Conservation (phyloP, 495 filamentous ascomycete genomes). For the Aspergillus campestris region DNA sequence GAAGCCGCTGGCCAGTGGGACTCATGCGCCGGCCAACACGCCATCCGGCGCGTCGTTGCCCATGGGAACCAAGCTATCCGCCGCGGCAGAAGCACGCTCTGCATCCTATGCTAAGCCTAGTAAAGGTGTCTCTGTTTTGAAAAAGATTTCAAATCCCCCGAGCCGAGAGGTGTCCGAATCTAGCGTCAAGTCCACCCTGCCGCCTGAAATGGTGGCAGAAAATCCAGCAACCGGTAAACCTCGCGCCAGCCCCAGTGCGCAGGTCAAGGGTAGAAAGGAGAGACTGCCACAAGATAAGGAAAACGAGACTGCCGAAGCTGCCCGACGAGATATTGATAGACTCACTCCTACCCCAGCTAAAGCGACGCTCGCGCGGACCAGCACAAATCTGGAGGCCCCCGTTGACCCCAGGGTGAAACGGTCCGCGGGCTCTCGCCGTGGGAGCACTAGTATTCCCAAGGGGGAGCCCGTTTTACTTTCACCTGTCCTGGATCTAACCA, state of each 20-base stretch:
- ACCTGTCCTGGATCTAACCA: conserved; percentile 8
- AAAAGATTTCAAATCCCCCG: conserved; percentile 18
- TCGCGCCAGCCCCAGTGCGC: conserved; percentile 24
- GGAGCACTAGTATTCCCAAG: conserved; percentile 6
- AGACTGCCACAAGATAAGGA: conserved; percentile 12
- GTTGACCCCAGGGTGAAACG: conserved; percentile 10
- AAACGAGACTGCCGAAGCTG: conserved; percentile 14
- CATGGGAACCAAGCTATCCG: conserved; percentile 19
- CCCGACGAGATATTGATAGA: conserved; percentile 9
- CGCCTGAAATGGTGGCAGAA: conserved; percentile 6
- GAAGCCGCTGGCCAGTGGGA: conserved; percentile 23
- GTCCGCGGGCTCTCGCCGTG: conserved; percentile 9
- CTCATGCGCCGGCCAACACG: conserved; percentile 35
- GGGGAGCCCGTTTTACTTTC: conserved; percentile 9
- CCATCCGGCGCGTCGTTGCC: conserved; percentile 21
- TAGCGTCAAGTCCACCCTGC: conserved; percentile 19
- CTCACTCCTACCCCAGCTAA: conserved; percentile 10
- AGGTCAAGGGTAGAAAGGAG: conserved; percentile 39
- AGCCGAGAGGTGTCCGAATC: conserved; percentile 27
- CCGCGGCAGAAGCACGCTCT: conserved; percentile 25
- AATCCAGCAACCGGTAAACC: conserved; percentile 13
- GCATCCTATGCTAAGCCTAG: conserved; percentile 19
- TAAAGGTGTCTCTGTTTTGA: conserved; percentile 14
- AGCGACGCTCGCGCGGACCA: conserved; percentile 9
- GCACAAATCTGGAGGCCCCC: conserved; percentile 14